Percentiles rank a stretch among this genome's conserved stretches.
These are phyloP conservation scores for Globisporangium parvum DNA, from an alignment of 352 stramenopile species.

Conservation along the genomic window DNA sequence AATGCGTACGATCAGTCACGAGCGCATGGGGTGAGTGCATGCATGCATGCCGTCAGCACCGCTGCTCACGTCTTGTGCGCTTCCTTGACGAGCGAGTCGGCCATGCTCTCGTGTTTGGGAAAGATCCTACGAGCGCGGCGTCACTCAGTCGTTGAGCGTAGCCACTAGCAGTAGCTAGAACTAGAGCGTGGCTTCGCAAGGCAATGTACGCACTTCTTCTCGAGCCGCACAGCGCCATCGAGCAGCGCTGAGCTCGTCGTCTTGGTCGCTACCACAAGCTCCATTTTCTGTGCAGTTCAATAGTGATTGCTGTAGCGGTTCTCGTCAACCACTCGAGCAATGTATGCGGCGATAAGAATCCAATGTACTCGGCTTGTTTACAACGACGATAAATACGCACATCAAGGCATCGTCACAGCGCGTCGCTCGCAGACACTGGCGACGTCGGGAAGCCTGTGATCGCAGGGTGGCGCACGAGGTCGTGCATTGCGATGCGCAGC, in stretches of 20 bases:
- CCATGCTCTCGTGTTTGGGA: conserved; percentile 15
- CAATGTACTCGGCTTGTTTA: conserved; percentile 5
- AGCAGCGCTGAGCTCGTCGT: conserved; percentile 7
- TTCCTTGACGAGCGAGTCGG: conserved; percentile 9
- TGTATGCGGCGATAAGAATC: not conserved
- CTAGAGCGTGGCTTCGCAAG: no score
- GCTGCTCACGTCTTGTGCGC: conserved; percentile 1
- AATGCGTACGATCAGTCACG: not conserved
- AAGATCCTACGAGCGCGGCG: not conserved
- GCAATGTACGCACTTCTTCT: conserved; percentile 14
- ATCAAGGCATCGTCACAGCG: conserved; percentile 11
- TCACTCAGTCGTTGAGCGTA: not conserved
- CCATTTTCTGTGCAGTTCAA: not conserved
- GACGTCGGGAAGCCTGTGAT: conserved; percentile 16
- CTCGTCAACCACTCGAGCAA: no score
- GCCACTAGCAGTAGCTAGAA: no score
- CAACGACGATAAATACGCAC: not conserved
- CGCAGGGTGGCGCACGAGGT: conserved; percentile 64
- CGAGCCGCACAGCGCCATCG: conserved; percentile 8
- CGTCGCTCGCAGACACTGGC: conserved; percentile 6
- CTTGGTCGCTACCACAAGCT: conserved; percentile 11
- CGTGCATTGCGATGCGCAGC: conserved; percentile 47
- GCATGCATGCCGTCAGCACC: no score
- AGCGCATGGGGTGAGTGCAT: not conserved
- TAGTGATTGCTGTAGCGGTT: not conserved